Evolutionary conservation across 2,329 filamentous ascomycete genomes (phyloP), one percentile per base, ranked within the genome.

Genomic region (Cercospora beticola): DNA sequence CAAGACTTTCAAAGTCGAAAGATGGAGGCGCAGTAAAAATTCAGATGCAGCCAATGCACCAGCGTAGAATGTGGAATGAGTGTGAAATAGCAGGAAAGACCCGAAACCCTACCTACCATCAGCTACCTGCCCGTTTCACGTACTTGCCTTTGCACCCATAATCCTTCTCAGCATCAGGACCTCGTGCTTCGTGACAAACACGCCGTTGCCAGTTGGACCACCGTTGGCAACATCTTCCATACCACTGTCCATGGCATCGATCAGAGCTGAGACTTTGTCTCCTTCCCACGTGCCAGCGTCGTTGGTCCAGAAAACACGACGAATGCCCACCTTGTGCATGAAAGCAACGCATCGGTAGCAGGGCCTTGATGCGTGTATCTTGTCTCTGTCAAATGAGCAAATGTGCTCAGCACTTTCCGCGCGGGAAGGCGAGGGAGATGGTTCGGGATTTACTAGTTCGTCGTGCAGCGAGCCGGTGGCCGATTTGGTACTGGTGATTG

Each of bases 151-250:
- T 60, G 64, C 58, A 18, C 76, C 76, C 78, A 81, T 78, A 67
- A 75, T 72, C 57, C 78, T 70, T 71, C 80, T 79, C 71, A 86
- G 71, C 80, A 83, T 82, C 63, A 85, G 71, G 1, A 86, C 82
- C 72, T 86, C 83, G 75, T 86, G 84, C 76, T 86, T 86, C 7
- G 83, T 86, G 16, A 86, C 81, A 74, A 86, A 86, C 0, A 85
- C 75, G 14, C 78, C 78, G 62, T 77, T 78, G 21, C 64, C 68
- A 28, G 62, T 67, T 4, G 65, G 62, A 4, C 68, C 65, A 36
- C 68, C 65, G 7, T 62, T 65, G 1, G 69, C 68, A 56, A 74
- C 68, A 21, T 70, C 72, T 31, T 76, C 73, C 62, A 71, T 74
- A 4, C 63, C 72, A 5, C 67, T 67, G 33, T 84, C 81, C 62